Evolutionary conservation across 257 asterid genomes (phyloP).

Genomic region (Solanum clarkiae): DNA sequence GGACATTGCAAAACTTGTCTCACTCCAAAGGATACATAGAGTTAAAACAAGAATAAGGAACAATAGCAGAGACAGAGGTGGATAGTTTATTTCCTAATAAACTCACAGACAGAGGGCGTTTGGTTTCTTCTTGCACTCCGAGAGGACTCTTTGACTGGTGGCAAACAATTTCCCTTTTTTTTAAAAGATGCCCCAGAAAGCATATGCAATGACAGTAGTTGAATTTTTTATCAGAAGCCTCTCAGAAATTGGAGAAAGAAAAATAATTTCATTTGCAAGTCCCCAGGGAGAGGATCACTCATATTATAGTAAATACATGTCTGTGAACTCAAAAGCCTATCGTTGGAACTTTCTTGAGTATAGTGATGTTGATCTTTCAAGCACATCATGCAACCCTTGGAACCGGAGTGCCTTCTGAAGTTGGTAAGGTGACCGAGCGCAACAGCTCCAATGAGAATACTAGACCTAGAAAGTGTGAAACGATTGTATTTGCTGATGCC

Average conservation of each 20-base stretch:
- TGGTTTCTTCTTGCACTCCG: neutral
- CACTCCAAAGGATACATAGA: neutral
- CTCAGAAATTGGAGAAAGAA: neutral
- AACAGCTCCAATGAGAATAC: conserved; percentile 74
- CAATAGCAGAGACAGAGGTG: neutral
- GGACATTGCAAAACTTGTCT: neutral
- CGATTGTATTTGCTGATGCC: conserved; percentile 91
- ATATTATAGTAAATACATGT: neutral
- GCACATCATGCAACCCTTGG: conserved; percentile 50
- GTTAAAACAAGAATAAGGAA: neutral
- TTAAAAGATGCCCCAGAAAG: neutral
- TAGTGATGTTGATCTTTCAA: neutral
- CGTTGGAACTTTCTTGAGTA: neutral
- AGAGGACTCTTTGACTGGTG: neutral
- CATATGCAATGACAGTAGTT: neutral
- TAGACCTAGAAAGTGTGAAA: conserved; percentile 85
- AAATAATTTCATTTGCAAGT: neutral
- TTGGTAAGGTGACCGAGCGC: conserved; percentile 83
- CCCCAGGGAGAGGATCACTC: neutral
- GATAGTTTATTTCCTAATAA: neutral
- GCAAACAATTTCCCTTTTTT: neutral
- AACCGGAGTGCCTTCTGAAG: conserved; percentile 46
- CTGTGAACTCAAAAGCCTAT: neutral
- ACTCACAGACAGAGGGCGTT: neutral
- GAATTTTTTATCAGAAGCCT: neutral